Evolutionary conservation across 352 stramenopile genomes (phyloP), one percentile per base, ranked within the genome.

Genomic region (Globisporangium recalcitrans): DNA sequence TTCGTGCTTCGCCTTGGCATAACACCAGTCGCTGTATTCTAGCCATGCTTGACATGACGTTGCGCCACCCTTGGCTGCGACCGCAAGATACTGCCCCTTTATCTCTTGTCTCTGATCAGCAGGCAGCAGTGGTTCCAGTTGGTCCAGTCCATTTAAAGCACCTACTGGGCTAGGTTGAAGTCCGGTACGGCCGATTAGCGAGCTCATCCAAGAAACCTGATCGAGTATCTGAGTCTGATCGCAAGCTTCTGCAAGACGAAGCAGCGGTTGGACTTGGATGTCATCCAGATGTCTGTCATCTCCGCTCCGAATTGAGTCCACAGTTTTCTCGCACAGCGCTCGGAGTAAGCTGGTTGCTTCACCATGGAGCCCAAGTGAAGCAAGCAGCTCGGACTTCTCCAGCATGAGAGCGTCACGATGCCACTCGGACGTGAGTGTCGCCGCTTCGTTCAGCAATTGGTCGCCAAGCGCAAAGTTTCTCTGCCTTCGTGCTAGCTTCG

Each of bases 21-120:
- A 90, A 32, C 75, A 88, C 85, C 85, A 93, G 56, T 90, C 70
- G 61, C 80, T 80, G 49, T 88, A 93, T 26, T 69, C 58, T 46
- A 84, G 58, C 82, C 82, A 93, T 1, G 73, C 77, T 34, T 76
- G 74, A 5, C 70, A 47, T 49, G 75, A 84, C 29, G 63, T 65
- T 31, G 75, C 70, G 0, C 60, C 60, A 21, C 88, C 48, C 11
- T 65, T 42, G 6, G 75, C 77, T 4, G 80, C 82, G 57, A 75
- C 22, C 49, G 34, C 46, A 29, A 72, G 32, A 63, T 67, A 40
- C 1, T 48, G 40, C 1, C 61, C 62, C 19, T 62, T 62, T n/a
- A 65, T 34, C 10, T 71, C 54, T 3, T 65, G 24, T 1, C 10
- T 22, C 46, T 55, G 21, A 4, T 63, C 56, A 68, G 26, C 44